These are phyloP conservation scores for Cymodocea nodosa DNA, from an alignment of 116 monocot species.

Conservation along the genomic window DNA sequence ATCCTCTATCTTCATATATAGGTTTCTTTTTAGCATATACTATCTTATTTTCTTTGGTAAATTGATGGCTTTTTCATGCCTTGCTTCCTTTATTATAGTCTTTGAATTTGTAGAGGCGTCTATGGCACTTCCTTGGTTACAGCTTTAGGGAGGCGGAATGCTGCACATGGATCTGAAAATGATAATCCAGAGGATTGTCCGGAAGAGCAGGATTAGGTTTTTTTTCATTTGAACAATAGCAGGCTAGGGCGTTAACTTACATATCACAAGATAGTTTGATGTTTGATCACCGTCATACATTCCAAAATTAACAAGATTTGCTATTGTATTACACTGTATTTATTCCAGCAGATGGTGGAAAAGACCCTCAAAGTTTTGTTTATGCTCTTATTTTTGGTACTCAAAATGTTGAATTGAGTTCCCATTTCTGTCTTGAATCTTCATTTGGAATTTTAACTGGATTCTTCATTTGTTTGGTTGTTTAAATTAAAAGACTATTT, in stretches of 20 bases:
- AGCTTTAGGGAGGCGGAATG: slow-evolving; percentile 90
- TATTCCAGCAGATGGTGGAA: slow-evolving; percentile 86
- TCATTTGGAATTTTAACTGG: no score
- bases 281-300: no score
- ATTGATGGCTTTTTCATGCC: not conserved
- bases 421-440: no score
- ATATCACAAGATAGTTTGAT: not conserved
- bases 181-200: slow-evolving; percentile 80
- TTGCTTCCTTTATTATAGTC: slow-evolving; percentile 24
- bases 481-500: no score
- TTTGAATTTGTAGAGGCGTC: slow-evolving; percentile 58
- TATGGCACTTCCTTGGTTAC: slow-evolving; percentile 48
- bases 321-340: slow-evolving; percentile 79
- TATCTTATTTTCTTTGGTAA: not conserved
- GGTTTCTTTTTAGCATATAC: not conserved
- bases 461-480: no score
- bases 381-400: no score
- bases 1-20: not conserved
- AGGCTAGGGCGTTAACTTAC: not conserved
- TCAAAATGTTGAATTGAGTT: no score
- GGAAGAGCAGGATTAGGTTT: slow-evolving; percentile 48
- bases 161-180: slow-evolving; percentile 70
- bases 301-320: slow-evolving; percentile 2
- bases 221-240: no score
- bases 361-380: slow-evolving; percentile 85